These are phyloP conservation scores for Colletotrichum incanum DNA, from an alignment of 2,329 filamentous ascomycete species.

Conservation along the genomic window DNA sequence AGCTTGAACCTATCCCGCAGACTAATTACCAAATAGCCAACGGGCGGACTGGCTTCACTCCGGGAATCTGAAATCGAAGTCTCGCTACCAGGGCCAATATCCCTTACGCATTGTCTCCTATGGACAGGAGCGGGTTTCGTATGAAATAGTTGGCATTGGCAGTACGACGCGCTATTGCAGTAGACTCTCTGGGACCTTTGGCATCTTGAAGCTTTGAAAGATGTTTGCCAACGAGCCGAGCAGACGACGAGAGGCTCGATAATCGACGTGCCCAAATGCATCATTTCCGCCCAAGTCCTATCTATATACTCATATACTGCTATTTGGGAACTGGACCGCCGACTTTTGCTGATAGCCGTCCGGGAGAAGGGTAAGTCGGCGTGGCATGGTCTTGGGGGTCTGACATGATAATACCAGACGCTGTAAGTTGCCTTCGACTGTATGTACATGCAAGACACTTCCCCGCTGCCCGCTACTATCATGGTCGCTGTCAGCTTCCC, in stretches of 20 bases:
- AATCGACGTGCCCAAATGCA: background rate
- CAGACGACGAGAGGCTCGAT: conserved; percentile 2
- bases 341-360: background rate
- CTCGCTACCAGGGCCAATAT: conserved; percentile 4
- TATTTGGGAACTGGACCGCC: background rate
- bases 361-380: background rate
- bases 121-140: background rate
- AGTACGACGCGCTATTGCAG: background rate
- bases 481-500: background rate
- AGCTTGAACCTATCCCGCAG: conserved; percentile 33
- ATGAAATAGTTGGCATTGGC: conserved; percentile 21
- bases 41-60: background rate
- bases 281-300: conserved; percentile 10
- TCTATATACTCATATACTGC: background rate
- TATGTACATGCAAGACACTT: background rate
- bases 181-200: background rate
- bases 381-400: background rate
- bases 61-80: conserved; percentile 34
- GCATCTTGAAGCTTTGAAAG: conserved; percentile 14
- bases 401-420: background rate
- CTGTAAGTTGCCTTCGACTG: background rate
- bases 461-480: background rate
- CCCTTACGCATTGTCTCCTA: conserved; percentile 13
- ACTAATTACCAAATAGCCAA: background rate
- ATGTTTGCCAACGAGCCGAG: background rate